Percentiles rank a stretch among this genome's conserved stretches.
These are phyloP conservation scores for Psilocybe cubensis DNA, from an alignment of 768 basidiomycete genomes.

Conservation along the genomic window DNA sequence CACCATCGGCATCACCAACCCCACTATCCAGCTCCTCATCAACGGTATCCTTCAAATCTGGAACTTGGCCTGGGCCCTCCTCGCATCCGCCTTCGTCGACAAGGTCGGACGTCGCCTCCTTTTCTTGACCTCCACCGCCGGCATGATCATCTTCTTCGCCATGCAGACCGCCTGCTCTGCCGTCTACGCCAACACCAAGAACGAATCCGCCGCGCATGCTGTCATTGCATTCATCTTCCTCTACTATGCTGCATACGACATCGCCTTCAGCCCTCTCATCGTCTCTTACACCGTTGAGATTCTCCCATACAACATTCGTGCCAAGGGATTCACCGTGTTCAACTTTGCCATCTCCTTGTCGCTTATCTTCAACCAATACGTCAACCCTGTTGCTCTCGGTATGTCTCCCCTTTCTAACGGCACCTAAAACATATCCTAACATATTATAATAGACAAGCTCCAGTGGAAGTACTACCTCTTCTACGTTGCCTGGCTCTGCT, in stretches of 20 bases:
- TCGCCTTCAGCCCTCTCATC: slow-evolving; percentile 87
- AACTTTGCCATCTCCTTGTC: slow-evolving; percentile 77
- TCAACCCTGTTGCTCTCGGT: slow-evolving; percentile 79
- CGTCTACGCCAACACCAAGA: slow-evolving; percentile 47
- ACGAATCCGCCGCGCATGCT: slow-evolving; percentile 57
- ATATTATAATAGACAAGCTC: slow-evolving; percentile 36
- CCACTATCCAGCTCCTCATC: slow-evolving; percentile 73
- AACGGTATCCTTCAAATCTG: slow-evolving; percentile 86
- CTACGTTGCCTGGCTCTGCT: slow-evolving; percentile 71
- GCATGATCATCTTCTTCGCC: slow-evolving; percentile 71
- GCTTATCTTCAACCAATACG: slow-evolving; percentile 89
- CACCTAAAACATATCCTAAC: slow-evolving; percentile 9
- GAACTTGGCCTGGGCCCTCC: slow-evolving; percentile 57
- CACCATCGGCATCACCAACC: slow-evolving; percentile 65
- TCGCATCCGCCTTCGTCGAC: slow-evolving; percentile 50
- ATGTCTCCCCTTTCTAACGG: slow-evolving; percentile 4
- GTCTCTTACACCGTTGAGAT: slow-evolving; percentile 91
- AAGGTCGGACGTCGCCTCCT: slow-evolving; percentile 70
- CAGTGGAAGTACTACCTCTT: slow-evolving; percentile 84
- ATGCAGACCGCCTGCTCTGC: slow-evolving; percentile 72
- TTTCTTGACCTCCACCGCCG: slow-evolving; percentile 59
- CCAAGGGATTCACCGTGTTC: slow-evolving; percentile 85
- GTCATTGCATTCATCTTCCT: slow-evolving; percentile 87
- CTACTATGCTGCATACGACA: slow-evolving; percentile 77
- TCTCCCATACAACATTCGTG: slow-evolving; percentile 79